These are phyloP conservation scores for Termitomyces sp. DNA, from an alignment of 768 basidiomycete genomes.

Conservation along the genomic window DNA sequence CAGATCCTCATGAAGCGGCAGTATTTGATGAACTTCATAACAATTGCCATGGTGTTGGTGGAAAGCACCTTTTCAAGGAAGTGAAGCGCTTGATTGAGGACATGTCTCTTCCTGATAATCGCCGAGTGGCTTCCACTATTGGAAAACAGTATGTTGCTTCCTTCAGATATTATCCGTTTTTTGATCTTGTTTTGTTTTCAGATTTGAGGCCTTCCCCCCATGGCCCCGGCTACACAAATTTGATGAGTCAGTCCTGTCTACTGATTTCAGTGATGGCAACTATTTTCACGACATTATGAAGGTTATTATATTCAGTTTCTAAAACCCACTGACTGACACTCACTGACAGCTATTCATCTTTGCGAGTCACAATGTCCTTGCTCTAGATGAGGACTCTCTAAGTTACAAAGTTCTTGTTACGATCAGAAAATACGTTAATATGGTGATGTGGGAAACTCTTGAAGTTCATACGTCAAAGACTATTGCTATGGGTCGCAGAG, in stretches of 20 bases:
- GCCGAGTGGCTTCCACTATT: slow-evolving; percentile 16
- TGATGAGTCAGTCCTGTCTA: slow-evolving; percentile 9
- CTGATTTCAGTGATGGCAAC: not conserved
- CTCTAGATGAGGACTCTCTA: slow-evolving; percentile 1
- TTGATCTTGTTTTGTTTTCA: slow-evolving; percentile 14
- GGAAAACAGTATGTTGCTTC: slow-evolving; percentile 25
- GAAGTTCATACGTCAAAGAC: slow-evolving; percentile 33
- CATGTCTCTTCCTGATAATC: slow-evolving; percentile 22
- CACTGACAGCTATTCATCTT: no score
- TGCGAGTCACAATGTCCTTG: no score
- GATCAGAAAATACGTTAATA: slow-evolving; percentile 25
- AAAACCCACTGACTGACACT: no score
- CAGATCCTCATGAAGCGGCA: slow-evolving; percentile 12
- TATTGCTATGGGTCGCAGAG: slow-evolving; percentile 23
- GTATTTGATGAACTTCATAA: slow-evolving; percentile 41
- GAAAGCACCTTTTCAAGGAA: no score
- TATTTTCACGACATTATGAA: not conserved
- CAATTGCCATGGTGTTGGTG: slow-evolving; percentile 15
- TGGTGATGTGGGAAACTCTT: slow-evolving; percentile 28
- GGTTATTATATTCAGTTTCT: not conserved
- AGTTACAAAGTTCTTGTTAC: slow-evolving; percentile 27
- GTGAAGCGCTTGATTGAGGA: no score
- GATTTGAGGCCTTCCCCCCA: slow-evolving; percentile 20
- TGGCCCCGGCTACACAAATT: slow-evolving; percentile 35
- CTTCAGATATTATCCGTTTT: not conserved